Base-by-base conservation (phyloP, 345 rosid genomes). In the Eucalyptus tenuipes region DNA sequence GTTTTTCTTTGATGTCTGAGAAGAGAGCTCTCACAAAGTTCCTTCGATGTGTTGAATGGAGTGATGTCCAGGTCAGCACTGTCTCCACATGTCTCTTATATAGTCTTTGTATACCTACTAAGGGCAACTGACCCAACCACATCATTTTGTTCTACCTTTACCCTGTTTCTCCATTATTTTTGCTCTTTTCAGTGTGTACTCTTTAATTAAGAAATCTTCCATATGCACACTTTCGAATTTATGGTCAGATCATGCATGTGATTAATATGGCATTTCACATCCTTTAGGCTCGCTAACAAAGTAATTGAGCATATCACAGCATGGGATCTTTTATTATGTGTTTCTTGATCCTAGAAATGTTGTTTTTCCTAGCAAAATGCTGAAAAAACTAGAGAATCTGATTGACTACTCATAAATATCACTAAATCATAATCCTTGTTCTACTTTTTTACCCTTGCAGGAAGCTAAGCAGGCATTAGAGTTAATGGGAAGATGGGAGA, bases 21-120 rank as follows among this genome's bases (percentile, higher is more conserved):
- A 98, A 98, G 95, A 95, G 95, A 93, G 98, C 99, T 91, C 97
- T 98, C 79, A 96, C 99, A 89, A 98, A 98, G 94, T 96, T 97
- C 92, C 96, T 97, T 37, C 95, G 97, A 49, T 95, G 98, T 91
- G 99, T 98, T 91, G 99, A 98, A 89, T 97, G 99, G 99, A 96
- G 99, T 93, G 99, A 98, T 91, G 93, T 97, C 91, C 99, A 97
- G 97, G 99, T 97, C 84, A 82, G 93, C 87, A 89, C 66, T 20
- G 47, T 75, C 47, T 40, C 82, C 27, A 12, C 82, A 20, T 75
- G 29, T 37, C 47, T 75, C 8, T 75, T 37, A 75, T 20, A 6
- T 40, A 37, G 47, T 75, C 47, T 20, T 40, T 75, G 82, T 20
- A 40, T 37, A 75, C 27, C 88, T 45, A 49, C 44, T 75, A 82